Evolutionary conservation across 2,329 filamentous ascomycete species (phyloP).

Genomic region (Clarireedia paspali): DNA sequence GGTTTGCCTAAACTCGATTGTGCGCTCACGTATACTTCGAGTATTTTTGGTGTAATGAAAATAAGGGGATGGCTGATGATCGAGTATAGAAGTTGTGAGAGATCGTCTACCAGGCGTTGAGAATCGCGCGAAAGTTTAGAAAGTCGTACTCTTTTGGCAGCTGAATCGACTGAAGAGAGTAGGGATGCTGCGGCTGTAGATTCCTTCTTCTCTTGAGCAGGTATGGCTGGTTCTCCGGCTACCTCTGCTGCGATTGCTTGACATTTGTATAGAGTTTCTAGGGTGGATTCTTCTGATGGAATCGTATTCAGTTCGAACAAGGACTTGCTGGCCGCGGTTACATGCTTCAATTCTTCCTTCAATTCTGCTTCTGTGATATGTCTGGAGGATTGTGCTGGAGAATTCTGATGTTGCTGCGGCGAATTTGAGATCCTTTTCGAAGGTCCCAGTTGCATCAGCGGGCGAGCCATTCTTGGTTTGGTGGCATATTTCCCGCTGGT

Average conservation of each 20-base stretch:
- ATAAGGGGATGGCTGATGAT: slow-evolving; percentile 69
- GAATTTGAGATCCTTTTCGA: not conserved
- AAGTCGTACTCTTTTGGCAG: slow-evolving; percentile 11
- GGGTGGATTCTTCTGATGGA: slow-evolving; percentile 21
- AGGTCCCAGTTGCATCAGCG: not conserved
- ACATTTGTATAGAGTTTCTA: slow-evolving; percentile 17
- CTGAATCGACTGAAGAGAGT: slow-evolving; percentile 36
- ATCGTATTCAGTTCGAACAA: slow-evolving; percentile 16
- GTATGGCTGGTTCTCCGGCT: slow-evolving; percentile 15
- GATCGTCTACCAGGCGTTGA: slow-evolving; percentile 34
- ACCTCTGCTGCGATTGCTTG: slow-evolving; percentile 20
- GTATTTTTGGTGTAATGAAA: slow-evolving; percentile 67
- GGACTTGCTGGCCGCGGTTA: slow-evolving; percentile 15
- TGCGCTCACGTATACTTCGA: slow-evolving; percentile 67
- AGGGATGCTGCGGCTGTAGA: slow-evolving; percentile 43
- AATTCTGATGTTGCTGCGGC: not conserved
- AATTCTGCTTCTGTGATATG: slow-evolving; percentile 16
- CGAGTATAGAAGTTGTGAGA: slow-evolving; percentile 56
- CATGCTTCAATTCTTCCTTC: slow-evolving; percentile 16
- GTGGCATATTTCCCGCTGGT: slow-evolving; percentile 11
- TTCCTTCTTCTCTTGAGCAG: slow-evolving; percentile 15
- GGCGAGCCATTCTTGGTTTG: not conserved
- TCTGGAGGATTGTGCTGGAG: not conserved
- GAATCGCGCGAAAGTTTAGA: slow-evolving; percentile 14
- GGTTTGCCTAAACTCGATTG: slow-evolving; percentile 67